Conservation (phyloP, 2,329 filamentous ascomycete genomes). For the Didymella arachidicola region DNA sequence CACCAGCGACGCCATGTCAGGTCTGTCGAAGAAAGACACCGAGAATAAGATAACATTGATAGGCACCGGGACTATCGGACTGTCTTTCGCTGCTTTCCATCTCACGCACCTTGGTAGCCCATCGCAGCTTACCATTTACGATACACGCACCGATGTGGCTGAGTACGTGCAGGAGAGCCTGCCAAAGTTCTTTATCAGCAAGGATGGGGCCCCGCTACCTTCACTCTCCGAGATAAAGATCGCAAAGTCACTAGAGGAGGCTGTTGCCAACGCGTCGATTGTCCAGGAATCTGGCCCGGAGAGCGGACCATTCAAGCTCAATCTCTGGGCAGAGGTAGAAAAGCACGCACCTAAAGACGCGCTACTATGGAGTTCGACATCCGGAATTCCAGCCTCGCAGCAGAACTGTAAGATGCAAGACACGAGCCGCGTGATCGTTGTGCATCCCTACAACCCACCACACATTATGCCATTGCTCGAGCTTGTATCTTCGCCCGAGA, state of each 20-base stretch:
- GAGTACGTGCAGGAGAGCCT: conserved; percentile 55
- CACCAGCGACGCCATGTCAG: conserved; percentile 19
- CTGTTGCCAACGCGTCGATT: conserved; percentile 58
- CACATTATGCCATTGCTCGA: conserved; percentile 69
- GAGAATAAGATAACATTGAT: conserved; percentile 52
- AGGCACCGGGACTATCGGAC: conserved; percentile 61
- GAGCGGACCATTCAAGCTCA: conserved; percentile 59
- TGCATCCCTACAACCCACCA: conserved; percentile 69
- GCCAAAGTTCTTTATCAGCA: conserved; percentile 51
- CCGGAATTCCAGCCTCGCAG: conserved; percentile 63
- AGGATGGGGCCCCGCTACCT: conserved; percentile 13
- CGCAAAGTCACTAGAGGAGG: conserved; percentile 47
- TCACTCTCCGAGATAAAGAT: conserved; percentile 48
- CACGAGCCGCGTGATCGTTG: conserved; percentile 59
- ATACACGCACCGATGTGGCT: conserved; percentile 58
- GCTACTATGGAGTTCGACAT: conserved; percentile 66
- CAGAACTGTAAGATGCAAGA: conserved; percentile 57
- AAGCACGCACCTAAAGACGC: conserved; percentile 53
- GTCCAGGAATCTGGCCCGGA: conserved; percentile 69
- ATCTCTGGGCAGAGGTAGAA: conserved; percentile 62
- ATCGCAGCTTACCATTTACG: conserved; percentile 58
- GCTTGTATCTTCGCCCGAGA: conserved; percentile 61
- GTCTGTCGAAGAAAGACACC: conserved; percentile 3
- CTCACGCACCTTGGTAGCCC: conserved; percentile 54
- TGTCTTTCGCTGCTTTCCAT: conserved; percentile 64